Percentiles rank a stretch among this genome's conserved stretches.
These are phyloP conservation scores for Penicillium canescens DNA, from an alignment of 495 filamentous ascomycete genomes.

Conservation along the genomic window DNA sequence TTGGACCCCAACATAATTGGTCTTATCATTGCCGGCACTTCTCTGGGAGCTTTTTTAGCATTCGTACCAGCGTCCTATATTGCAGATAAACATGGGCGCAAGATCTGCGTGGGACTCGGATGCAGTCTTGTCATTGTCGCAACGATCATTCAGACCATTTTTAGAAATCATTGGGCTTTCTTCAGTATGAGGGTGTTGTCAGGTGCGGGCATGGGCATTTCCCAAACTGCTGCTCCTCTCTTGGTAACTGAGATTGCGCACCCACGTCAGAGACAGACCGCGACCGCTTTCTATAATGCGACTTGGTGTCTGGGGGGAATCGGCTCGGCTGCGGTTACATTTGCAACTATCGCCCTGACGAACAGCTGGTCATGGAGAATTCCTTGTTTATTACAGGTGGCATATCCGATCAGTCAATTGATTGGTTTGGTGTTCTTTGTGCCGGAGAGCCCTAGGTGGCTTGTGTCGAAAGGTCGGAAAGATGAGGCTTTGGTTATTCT, in stretches of 20 bases:
- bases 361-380: constrained; percentile 24
- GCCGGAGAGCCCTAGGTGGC: constrained; percentile 35
- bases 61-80: constrained; percentile 26
- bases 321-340: constrained; percentile 15
- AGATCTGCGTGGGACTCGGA: constrained; percentile 18
- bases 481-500: constrained; percentile 42
- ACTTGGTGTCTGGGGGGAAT: constrained; percentile 24
- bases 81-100: constrained; percentile 21
- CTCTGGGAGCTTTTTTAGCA: constrained; percentile 21
- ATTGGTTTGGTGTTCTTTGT: constrained; percentile 15
- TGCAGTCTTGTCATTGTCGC: constrained; percentile 14
- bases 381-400: constrained; percentile 23
- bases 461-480: constrained; percentile 37
- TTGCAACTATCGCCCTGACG: constrained; percentile 16
- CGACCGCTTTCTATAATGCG: constrained; percentile 26
- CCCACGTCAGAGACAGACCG: constrained; percentile 25
- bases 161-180: constrained; percentile 23
- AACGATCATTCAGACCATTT: constrained; percentile 12
- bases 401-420: constrained; percentile 16
- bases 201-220: constrained; percentile 18
- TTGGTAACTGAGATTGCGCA: constrained; percentile 26
- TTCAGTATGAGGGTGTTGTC: constrained; percentile 22
- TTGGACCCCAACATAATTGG: constrained; percentile 22
- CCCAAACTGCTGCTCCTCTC: constrained; percentile 25
- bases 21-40: constrained; percentile 27